Evolutionary conservation across 2,329 filamentous ascomycete species (phyloP), one percentile per base, ranked within the genome.

Genomic region (Alternaria sp.): DNA sequence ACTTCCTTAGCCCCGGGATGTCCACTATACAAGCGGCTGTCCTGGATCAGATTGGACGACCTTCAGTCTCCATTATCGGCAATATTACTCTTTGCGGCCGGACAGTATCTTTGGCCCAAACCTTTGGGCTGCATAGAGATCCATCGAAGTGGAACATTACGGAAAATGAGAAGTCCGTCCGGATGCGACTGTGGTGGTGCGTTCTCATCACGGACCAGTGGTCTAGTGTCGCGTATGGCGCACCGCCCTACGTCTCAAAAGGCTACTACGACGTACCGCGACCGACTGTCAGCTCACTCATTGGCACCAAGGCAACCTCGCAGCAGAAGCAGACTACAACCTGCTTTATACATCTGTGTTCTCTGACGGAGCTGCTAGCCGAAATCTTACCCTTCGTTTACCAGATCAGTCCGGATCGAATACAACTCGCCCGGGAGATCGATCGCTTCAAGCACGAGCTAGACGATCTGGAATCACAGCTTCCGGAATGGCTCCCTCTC

Each of bases 141-240:
- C 84, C 85, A 12, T 83, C 81, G 5, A 80, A 81, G 59, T 88
- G 85, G 85, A 84, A 83, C 49, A 80, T 86, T 2, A 82, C 83
- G 1, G 79, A 79, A 2, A 77, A 80, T 32, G 86, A 88, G 65
- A 87, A 86, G 66, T 80, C 82, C 9, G 75, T 85, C 15, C 81
- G 86, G 7, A 83, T 85, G 28, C 83, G 84, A 3, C 73, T 86
- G 4, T 88, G 86, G 84, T 88, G 86, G 86, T 85, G 83, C 6
- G 83, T 87, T 3, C 78, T 87, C 3, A 85, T 88, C 43, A 85
- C 86, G 60, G 86, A 88, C 72, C 82, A 85, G 44, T 88, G 86
- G 85, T 82, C 85, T 57, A 86, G 85, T 67, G 83, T 87, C 57
- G 85, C 84, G 5, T 86, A 88, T 67, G 86, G 85, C 5, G 83